Evolutionary conservation across 345 rosid species (phyloP).

Genomic region (Salix viminalis): DNA sequence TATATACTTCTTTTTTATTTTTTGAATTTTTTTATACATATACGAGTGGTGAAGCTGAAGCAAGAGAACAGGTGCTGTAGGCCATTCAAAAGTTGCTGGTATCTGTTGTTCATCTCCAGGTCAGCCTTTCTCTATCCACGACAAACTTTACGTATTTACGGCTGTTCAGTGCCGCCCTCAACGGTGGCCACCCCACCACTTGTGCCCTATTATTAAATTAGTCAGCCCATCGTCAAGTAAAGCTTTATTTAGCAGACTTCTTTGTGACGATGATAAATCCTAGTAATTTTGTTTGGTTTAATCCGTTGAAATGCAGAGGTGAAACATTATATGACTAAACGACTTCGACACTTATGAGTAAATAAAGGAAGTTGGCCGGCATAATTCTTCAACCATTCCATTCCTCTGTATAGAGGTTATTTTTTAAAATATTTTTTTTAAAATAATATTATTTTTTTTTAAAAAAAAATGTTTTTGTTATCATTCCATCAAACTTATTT

Average conservation of each 20-base stretch:
- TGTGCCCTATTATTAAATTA: slow-evolving; percentile 27
- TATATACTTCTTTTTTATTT: background rate
- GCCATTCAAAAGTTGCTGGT: slow-evolving; percentile 41
- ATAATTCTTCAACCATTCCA: slow-evolving; percentile 18
- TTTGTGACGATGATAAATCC: background rate
- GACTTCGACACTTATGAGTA: background rate
- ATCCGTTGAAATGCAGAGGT: background rate
- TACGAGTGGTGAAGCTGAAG: slow-evolving; percentile 39
- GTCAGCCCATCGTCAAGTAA: background rate
- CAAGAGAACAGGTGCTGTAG: slow-evolving; percentile 57
- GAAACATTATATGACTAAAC: background rate
- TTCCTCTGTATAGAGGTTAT: background rate
- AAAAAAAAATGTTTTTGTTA: too few relatives aligned
- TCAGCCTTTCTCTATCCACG: slow-evolving; percentile 76
- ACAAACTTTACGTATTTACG: slow-evolving; percentile 67
- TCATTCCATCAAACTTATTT: too few relatives aligned
- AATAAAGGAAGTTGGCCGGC: background rate
- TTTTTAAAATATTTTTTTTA: too few relatives aligned
- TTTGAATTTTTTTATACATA: background rate
- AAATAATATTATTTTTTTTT: too few relatives aligned
- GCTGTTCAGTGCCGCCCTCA: slow-evolving; percentile 32
- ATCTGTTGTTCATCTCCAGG: slow-evolving; percentile 43
- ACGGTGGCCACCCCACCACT: slow-evolving; percentile 85
- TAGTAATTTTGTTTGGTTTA: background rate
- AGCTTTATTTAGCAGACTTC: background rate